phyloP scores from a whole-genome alignment of 768 basidiomycete genomes.

The Russula ochroleuca region DNA sequence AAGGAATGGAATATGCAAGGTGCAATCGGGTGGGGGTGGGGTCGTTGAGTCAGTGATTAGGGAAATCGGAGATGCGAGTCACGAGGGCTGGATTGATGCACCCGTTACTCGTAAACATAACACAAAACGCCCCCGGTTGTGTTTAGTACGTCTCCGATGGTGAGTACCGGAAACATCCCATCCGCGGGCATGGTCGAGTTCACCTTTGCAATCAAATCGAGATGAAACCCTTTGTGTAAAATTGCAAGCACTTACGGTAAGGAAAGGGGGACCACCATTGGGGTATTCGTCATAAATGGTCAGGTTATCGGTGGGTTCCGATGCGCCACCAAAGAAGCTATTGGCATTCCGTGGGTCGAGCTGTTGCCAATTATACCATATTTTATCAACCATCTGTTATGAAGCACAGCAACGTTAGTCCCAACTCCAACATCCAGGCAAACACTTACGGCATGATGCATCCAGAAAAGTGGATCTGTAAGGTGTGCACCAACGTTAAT shows the following conservation, averaged over 20 bases:
- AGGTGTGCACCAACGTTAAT: neutral
- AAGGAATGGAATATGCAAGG: neutral
- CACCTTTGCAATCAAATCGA: conserved; percentile 25
- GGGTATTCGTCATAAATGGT: conserved; percentile 30
- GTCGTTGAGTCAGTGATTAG: neutral
- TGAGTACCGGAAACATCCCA: conserved; percentile 31
- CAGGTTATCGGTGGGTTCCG: conserved; percentile 30
- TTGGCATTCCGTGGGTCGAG: conserved; percentile 29
- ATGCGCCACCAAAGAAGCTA: conserved; percentile 35
- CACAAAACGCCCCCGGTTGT: conserved; percentile 36
- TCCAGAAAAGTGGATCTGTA: conserved; percentile 37
- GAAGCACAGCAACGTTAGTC: neutral
- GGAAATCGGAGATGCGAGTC: neutral
- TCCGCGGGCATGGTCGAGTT: conserved; percentile 32
- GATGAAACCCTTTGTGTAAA: neutral
- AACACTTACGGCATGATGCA: conserved; percentile 36
- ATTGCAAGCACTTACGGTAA: conserved; percentile 25
- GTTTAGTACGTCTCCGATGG: conserved; percentile 33
- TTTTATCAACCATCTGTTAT: conserved; percentile 37
- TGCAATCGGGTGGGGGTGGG: neutral
- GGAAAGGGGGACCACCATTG: conserved; percentile 30
- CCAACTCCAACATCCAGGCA: neutral
- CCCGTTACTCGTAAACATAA: conserved; percentile 35
- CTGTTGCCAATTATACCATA: conserved; percentile 39
- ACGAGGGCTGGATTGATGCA: neutral